Base-by-base conservation (phyloP, 2,329 filamentous ascomycete genomes). In the Dactylonectria estremocensis region DNA sequence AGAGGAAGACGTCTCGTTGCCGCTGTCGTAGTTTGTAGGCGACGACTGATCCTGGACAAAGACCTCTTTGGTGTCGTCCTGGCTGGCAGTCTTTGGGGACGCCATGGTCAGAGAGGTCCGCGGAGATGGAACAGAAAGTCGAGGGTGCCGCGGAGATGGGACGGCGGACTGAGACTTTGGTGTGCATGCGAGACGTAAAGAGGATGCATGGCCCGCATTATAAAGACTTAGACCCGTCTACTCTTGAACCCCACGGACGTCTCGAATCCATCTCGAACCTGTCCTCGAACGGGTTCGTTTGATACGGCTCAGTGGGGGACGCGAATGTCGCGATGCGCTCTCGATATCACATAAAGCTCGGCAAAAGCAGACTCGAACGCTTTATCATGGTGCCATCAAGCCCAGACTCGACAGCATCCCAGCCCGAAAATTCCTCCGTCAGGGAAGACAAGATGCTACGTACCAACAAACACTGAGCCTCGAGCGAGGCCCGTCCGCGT, bases 261-360 rank as follows among this genome's bases (percentile, higher is more conserved):
- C n/a, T n/a, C n/a, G n/a, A n/a, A n/a, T n/a, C n/a, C n/a, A n/a
- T 14, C 33, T 45, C 53, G 22, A n/a, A 59, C 28, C 14, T 46
- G 40, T 54, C 14, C 35, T 45, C 7, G 37, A 50, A 60, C 50
- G 43, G 24, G 31, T 61, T 60, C 55, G 53, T 60, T 63, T 45
- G 58, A 49, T 10, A 4, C 24, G 24, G 24, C 7, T 59, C 37
- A 54, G 64, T 60, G 60, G 65, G 20, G 20, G 18, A 35, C 50
- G 63, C 49, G 24, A 60, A 76, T 76, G 74, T 76, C 74, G 74
- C 63, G 68, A 76, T 76, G 72, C 33, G 43, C 59, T 56, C 61
- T 45, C 18, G 14, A 67, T 69, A 76, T 76, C 72, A 75, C 74
- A 71, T 75, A 69, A 75, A 68, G 56, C 46, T 61, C 55, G 62